Evolutionary conservation across 495 filamentous ascomycete genomes (phyloP), one percentile per base, ranked within the genome.

Genomic region (Parachaetomium inaequale): DNA sequence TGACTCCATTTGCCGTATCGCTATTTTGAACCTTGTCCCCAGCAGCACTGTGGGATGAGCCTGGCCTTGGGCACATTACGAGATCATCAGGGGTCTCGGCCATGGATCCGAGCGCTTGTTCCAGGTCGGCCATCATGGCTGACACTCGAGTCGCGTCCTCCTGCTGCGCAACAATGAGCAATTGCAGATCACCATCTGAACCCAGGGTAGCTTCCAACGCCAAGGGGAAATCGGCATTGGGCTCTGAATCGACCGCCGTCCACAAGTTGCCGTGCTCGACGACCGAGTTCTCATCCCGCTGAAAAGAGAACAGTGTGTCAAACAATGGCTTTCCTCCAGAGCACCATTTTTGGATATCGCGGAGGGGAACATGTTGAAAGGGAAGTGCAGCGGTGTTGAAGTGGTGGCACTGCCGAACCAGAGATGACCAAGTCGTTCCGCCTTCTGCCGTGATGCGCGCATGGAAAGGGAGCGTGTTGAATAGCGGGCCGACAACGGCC

Each of bases 281-380:
- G 1, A 1, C 32, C 0, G 2, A 2, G 2, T 10, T 14, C n/a
- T 65, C 63, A 7, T 70, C 69, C 12, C 42, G 84, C 66, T 95
- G 88, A 65, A 95, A 96, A 0, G 92, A 88, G 67, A 97, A 96
- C 6, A 98, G 77, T 0, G 82, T 88, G 66, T 96, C 91, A 66
- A 97, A 96, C 26, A 96, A 69, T 52, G 80, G 71, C 65, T 82
- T 73, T 47, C 84, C 79, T 49, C 79, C 62, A 47, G 82, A 73
- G 70, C 76, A 75, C 88, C 91, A 85, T 74, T 89, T 89, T 49
- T 88, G 83, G 26, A 93, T 84, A 51, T 93, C 80, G 15, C 88
- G 78, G 14, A 93, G 78, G 0, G 89, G 79, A 1, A 87, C 88
- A 69, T 91, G 87, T 50, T 91, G 88, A 61, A 81, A 91, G 6